Evolutionary conservation across 2,329 filamentous ascomycete species (phyloP).

Genomic region (Orbilia blumenaviensis): DNA sequence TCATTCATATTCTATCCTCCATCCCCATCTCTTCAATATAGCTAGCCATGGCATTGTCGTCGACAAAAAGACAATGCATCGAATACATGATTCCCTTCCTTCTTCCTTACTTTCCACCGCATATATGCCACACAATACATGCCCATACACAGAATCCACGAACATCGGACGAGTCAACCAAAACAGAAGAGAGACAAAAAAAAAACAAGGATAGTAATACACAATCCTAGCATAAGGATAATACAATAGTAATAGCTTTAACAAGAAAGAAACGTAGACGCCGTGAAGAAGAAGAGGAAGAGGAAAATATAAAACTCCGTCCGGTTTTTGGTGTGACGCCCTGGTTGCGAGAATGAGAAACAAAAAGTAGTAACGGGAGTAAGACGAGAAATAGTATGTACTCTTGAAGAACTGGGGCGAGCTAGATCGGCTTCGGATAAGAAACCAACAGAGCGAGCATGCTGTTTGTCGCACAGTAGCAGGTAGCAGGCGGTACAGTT

Average conservation of each 20-base stretch:
- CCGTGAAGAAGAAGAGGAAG: not conserved
- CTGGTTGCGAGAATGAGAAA: not conserved
- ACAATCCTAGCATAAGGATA: not conserved
- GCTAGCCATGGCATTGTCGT: too few species aligned
- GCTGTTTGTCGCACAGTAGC: too few species aligned
- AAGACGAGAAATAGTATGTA: conserved; percentile 23
- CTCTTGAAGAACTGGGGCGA: not conserved
- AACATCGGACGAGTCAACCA: not conserved
- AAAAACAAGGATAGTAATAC: not conserved
- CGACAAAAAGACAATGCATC: not conserved
- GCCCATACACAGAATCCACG: too few species aligned
- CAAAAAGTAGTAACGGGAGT: not conserved
- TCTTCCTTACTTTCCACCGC: not conserved
- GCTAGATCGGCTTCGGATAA: not conserved
- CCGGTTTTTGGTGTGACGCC: conserved; percentile 4
- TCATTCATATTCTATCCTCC: too few species aligned
- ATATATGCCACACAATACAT: not conserved
- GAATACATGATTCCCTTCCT: not conserved
- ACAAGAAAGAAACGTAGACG: not conserved
- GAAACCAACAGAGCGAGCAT: not conserved
- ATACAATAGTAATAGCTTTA: not conserved
- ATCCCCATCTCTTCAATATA: too few species aligned
- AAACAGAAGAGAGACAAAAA: not conserved
- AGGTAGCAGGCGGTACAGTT: too few species aligned
- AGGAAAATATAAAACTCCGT: conserved; percentile 18